A percentile compares a stretch with the other conserved stretches of the same genome.
Conservation (phyloP, 768 basidiomycete genomes). For the Megacollybia marginata region DNA sequence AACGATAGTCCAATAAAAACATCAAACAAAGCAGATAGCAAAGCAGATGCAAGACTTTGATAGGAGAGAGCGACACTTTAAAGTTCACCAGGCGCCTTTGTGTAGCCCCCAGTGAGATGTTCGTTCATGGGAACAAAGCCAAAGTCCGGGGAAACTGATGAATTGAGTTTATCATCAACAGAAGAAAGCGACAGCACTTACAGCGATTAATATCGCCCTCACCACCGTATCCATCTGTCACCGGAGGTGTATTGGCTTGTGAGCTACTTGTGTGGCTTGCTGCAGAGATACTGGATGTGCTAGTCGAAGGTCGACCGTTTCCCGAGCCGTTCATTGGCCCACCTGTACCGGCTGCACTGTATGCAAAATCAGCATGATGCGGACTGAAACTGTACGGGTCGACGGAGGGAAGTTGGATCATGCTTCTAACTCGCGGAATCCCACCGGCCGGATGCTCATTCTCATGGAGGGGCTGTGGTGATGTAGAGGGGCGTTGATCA, state of each 20-base stretch:
- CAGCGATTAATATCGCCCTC: constrained; percentile 65
- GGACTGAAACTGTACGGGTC: constrained; percentile 60
- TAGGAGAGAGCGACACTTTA: constrained; percentile 3
- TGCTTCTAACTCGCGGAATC: constrained; percentile 73
- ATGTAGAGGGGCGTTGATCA: constrained; percentile 61
- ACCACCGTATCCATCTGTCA: constrained; percentile 50
- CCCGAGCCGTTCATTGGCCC: constrained; percentile 31
- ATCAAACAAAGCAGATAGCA: constrained; percentile 4
- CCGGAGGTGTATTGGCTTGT: constrained; percentile 76
- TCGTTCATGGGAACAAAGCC: constrained; percentile 80
- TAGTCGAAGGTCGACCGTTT: constrained; percentile 63
- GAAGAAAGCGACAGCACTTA: constrained; percentile 37
- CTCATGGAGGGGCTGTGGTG: constrained; percentile 52
- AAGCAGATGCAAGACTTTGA: constrained; percentile 7
- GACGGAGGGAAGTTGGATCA: constrained; percentile 74
- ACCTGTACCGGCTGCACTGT: constrained; percentile 23
- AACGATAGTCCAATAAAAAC: no score
- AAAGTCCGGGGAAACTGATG: constrained; percentile 75
- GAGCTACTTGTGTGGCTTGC: constrained; percentile 73
- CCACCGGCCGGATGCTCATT: constrained; percentile 18
- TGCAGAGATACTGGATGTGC: constrained; percentile 69
- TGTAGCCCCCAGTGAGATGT: constrained; percentile 25
- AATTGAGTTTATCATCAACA: constrained; percentile 2
- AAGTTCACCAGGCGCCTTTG: constrained; percentile 2
- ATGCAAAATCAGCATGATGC: constrained; percentile 76